Evolutionary conservation across 1,284 basidiomycete genomes (phyloP), one percentile per base, ranked within the genome.

Genomic region (Golubevia sp.): DNA sequence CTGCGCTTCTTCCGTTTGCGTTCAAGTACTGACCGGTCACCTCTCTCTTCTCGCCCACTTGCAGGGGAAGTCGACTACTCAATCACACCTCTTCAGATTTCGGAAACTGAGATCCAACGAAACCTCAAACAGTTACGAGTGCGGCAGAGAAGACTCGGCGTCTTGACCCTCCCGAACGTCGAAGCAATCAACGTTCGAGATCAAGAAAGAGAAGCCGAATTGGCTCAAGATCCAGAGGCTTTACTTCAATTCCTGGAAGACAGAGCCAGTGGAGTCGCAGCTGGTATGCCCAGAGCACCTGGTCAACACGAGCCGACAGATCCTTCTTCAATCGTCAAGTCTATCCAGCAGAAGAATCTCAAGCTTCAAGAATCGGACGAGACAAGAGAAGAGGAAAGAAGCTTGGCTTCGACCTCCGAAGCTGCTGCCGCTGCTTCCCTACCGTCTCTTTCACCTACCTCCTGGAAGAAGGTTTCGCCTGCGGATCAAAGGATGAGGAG

Each of bases 151-250:
- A 55, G 56, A 3, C 52, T 83, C 48, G 63, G 62, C 38, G 61
- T 71, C 1, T 63, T 83, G 38, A 66, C 68, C 54, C 51, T 77
- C 18, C 79, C 79, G n/a, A 82, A 82, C 53, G 67, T 81, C 3
- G 73, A 76, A 6, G 69, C 74, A 56, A 62, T 81, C 24, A 79
- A 80, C 61, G 65, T 63, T 54, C 63, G 78, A 3, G 79, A 82
- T 34, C 53, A 60, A 44, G 63, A 68, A 23, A 64, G 75, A 0
- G 68, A 73, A 23, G 50, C 63, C 3, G 51, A 68, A 27, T 60
- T 82, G 0, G 26, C 59, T 2, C 49, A 62, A n/a, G 73, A 76
- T 30, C 71, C 74, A 2, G 63, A 66, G 2, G 78, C 79, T 8
- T 62, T 82, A 5, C 6, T 59, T 48, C 51, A 73, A 8, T 82